These are phyloP conservation scores for Cinnamomum chago DNA, from an alignment of 164 flowering plant genomes.

Conservation along the genomic window DNA sequence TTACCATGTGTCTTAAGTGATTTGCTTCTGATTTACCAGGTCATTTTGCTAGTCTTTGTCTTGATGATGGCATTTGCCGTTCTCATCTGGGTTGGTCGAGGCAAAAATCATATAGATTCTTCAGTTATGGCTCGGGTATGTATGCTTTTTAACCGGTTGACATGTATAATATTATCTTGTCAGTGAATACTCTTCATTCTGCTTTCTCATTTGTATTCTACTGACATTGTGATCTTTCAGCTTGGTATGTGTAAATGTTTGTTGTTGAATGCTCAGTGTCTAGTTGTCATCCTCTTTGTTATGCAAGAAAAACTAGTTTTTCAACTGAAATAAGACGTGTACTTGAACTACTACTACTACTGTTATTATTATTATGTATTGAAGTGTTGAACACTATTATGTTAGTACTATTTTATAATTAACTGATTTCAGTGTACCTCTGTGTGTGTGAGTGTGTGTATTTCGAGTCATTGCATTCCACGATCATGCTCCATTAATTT, in stretches of 20 bases:
- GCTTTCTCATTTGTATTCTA: neutral
- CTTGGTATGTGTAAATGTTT: no score
- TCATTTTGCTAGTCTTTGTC: conserved; percentile 42
- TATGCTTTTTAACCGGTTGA: conserved; percentile 1
- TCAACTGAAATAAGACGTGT: no score
- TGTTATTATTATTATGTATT: no score
- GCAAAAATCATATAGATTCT: conserved; percentile 62
- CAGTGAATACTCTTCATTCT: neutral
- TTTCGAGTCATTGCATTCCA: conserved; percentile 2
- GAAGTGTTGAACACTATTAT: no score
- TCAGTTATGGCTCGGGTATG: conserved; percentile 70
- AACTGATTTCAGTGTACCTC: no score
- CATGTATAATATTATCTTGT: neutral
- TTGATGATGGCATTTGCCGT: conserved; percentile 65
- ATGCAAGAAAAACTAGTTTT: no score
- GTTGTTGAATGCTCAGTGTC: no score
- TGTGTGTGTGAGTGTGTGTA: no score
- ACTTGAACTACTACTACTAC: no score
- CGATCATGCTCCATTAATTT: conserved; percentile 2
- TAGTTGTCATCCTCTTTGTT: no score
- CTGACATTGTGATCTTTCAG: no score
- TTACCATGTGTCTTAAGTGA: neutral
- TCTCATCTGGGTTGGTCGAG: conserved; percentile 77
- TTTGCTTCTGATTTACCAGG: conserved; percentile 36
- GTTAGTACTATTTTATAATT: no score